Evolutionary conservation across 768 basidiomycete genomes (phyloP).

Genomic region (Trametes sanguinea): DNA sequence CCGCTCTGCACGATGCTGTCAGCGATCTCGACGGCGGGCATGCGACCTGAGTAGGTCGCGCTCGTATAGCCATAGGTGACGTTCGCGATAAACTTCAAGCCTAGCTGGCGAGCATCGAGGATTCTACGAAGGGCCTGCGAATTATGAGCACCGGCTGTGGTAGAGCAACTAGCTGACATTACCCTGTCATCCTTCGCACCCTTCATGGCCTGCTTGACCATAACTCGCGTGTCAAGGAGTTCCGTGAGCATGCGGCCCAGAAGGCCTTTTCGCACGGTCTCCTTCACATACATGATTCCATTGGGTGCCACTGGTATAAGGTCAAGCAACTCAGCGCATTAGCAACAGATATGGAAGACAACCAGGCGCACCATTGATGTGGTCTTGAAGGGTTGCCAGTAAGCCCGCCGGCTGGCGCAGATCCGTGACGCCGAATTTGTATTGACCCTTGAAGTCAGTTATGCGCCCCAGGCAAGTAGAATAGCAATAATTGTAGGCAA

Average conservation of each 20-base stretch:
- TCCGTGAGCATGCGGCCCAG: conserved; percentile 91
- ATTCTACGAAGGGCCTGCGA: conserved; percentile 69
- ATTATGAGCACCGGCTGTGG: neutral
- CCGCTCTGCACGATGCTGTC: conserved; percentile 98
- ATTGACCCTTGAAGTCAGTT: conserved; percentile 80
- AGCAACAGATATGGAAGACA: neutral
- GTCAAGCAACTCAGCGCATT: neutral
- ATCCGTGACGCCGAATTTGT: conserved; percentile 86
- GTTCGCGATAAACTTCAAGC: conserved; percentile 92
- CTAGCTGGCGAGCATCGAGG: conserved; percentile 88
- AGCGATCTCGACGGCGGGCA: conserved; percentile 98
- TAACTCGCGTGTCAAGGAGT: conserved; percentile 90
- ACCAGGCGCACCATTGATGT: conserved; percentile 66
- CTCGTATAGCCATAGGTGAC: conserved; percentile 96
- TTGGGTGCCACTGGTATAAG: conserved; percentile 79
- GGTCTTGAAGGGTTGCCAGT: conserved; percentile 67
- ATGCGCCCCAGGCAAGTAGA: conserved; percentile 94
- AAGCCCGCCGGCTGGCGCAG: conserved; percentile 67
- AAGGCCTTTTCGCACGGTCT: conserved; percentile 79
- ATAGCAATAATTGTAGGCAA: conserved; percentile 97
- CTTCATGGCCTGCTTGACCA: conserved; percentile 99
- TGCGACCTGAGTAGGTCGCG: conserved; percentile 92
- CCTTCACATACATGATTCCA: conserved; percentile 92
- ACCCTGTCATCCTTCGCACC: conserved; percentile 74
- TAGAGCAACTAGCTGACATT: conserved; percentile 4